phyloP scores from a whole-genome alignment of 345 rosid genomes.

The Brassica carinata region DNA sequence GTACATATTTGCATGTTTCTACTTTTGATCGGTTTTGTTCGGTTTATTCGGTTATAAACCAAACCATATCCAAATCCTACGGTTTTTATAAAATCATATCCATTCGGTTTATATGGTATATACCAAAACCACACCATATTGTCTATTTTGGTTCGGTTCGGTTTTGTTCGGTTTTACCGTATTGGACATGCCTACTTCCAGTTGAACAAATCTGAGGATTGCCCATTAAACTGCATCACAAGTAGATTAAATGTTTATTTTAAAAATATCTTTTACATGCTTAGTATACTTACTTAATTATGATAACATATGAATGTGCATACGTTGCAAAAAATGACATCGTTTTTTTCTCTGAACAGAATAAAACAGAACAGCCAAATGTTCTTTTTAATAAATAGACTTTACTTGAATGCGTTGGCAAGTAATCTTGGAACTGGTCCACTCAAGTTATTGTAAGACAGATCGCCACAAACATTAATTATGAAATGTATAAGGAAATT shows the following conservation, averaged over 20 bases:
- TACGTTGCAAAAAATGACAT: background rate
- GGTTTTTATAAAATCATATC: too few species aligned
- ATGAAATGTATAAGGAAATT: too few species aligned
- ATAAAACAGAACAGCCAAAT: slow-evolving; percentile 6
- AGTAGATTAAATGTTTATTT: background rate
- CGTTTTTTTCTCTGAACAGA: slow-evolving; percentile 8
- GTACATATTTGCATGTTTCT: too few species aligned
- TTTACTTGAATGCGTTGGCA: slow-evolving; percentile 71
- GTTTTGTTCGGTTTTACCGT: too few species aligned
- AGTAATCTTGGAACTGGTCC: slow-evolving; percentile 54
- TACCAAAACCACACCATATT: too few species aligned
- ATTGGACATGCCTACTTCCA: slow-evolving; percentile 21
- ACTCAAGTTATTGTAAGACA: slow-evolving; percentile 55
- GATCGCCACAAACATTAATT: too few species aligned
- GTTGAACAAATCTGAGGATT: slow-evolving; percentile 73
- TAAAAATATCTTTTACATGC: background rate
- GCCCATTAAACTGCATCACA: slow-evolving; percentile 62
- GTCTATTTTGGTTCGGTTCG: too few species aligned
- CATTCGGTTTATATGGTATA: too few species aligned
- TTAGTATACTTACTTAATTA: background rate
- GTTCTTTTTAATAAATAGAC: slow-evolving; percentile 36
- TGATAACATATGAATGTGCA: slow-evolving; percentile 8
- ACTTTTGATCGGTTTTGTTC: too few species aligned
- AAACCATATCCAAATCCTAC: too few species aligned
- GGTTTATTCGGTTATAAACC: too few species aligned